phyloP scores from a whole-genome alignment of 495 filamentous ascomycete genomes.

The Lichenothelia convexa region DNA sequence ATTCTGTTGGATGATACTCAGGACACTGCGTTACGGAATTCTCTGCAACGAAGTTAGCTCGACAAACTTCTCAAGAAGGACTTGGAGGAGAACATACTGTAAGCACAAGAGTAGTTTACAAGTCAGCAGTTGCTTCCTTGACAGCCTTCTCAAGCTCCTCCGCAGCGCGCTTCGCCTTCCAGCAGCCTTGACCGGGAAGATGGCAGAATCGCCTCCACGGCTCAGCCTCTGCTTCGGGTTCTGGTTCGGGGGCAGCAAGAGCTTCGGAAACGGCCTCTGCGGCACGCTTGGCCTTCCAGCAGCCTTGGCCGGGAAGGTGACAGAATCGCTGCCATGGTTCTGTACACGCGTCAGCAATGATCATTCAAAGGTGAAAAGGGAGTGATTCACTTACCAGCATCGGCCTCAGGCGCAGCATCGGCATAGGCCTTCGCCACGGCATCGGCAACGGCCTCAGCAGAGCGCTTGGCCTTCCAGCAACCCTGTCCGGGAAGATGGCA shows the following conservation, averaged over 20 bases:
- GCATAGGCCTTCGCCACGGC: slow-evolving; percentile 17
- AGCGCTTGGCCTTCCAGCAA: slow-evolving; percentile 30
- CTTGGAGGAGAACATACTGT: too few species aligned
- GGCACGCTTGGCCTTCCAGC: slow-evolving; percentile 8
- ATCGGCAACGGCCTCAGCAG: slow-evolving; percentile 24
- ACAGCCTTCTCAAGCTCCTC: slow-evolving; percentile 2
- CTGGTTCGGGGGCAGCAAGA: too few species aligned
- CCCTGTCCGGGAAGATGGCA: slow-evolving; percentile 26
- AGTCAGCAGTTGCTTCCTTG: not conserved
- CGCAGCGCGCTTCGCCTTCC: slow-evolving; percentile 8
- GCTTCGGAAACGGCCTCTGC: slow-evolving; percentile 4
- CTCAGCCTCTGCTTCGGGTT: slow-evolving; percentile 1
- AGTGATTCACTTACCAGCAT: slow-evolving; percentile 2
- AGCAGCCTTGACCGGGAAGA: slow-evolving; percentile 6
- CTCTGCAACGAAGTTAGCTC: too few species aligned
- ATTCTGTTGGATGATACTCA: too few species aligned
- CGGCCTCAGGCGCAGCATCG: slow-evolving; percentile 8
- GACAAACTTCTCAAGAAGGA: too few species aligned
- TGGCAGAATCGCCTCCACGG: slow-evolving; percentile 1
- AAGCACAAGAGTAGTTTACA: too few species aligned
- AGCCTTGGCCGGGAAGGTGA: slow-evolving; percentile 4
- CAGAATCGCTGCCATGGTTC: slow-evolving; percentile 1
- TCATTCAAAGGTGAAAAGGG: slow-evolving; percentile 8
- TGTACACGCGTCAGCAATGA: slow-evolving; percentile 7
- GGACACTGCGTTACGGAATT: too few species aligned